Evolutionary conservation across 2,329 filamentous ascomycete genomes (phyloP).

Genomic region (Neofusicoccum laricinum): DNA sequence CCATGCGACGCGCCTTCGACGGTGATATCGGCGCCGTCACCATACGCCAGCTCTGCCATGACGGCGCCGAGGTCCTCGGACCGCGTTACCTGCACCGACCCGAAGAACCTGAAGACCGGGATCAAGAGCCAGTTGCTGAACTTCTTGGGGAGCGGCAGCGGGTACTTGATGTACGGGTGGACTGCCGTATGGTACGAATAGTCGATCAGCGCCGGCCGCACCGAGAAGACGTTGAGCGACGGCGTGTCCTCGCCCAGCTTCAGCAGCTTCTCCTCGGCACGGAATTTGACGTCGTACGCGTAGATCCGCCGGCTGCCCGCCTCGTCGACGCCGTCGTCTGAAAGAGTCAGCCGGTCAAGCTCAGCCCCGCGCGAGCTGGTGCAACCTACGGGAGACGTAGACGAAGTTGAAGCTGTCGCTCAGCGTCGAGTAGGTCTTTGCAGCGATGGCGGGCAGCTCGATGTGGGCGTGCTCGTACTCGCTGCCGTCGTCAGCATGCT

Average conservation of each 20-base stretch:
- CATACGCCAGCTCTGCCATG: slow-evolving; percentile 48
- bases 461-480: slow-evolving; percentile 68
- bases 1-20: neutral
- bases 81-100: slow-evolving; percentile 39
- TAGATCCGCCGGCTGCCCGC: neutral
- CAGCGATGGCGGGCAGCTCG: slow-evolving; percentile 62
- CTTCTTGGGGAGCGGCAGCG: neutral
- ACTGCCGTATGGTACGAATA: slow-evolving; percentile 39
- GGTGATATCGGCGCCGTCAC: slow-evolving; percentile 35
- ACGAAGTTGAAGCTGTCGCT: slow-evolving; percentile 59
- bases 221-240: slow-evolving; percentile 53
- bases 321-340: neutral
- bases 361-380: neutral
- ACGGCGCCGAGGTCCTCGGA: slow-evolving; percentile 48
- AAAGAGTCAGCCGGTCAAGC: neutral
- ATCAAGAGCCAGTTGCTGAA: slow-evolving; percentile 24
- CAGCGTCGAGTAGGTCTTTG: neutral
- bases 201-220: slow-evolving; percentile 62
- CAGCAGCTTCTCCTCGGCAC: slow-evolving; percentile 60
- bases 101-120: slow-evolving; percentile 25
- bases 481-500: slow-evolving; percentile 37
- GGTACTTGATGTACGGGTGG: slow-evolving; percentile 29
- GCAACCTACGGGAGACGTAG: slow-evolving; percentile 54
- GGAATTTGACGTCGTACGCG: slow-evolving; percentile 58
- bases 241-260: slow-evolving; percentile 47